Conservation (phyloP, 1,284 basidiomycete genomes). For the Vanrija pseudolonga region DNA sequence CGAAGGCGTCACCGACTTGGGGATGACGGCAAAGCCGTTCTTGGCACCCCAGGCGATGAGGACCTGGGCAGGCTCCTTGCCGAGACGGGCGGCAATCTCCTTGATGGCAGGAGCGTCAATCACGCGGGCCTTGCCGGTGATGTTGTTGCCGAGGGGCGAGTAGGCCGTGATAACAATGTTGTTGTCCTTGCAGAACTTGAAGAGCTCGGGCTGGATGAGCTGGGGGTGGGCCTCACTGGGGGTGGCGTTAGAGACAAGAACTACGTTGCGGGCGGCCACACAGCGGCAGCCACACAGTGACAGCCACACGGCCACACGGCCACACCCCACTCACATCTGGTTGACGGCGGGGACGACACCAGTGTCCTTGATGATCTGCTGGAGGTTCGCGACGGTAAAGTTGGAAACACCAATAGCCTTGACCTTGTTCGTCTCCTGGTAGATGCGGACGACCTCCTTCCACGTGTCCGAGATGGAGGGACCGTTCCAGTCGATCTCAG, state of each 20-base stretch:
- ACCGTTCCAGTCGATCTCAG: constrained; percentile 26
- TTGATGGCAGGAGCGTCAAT: constrained; percentile 54
- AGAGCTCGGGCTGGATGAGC: constrained; percentile 41
- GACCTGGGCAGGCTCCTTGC: constrained; percentile 63
- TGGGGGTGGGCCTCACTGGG: constrained; percentile 66
- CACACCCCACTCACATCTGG: constrained; percentile 55
- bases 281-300: too few relatives aligned
- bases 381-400: constrained; percentile 65
- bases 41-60: constrained; percentile 64
- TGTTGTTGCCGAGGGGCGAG: constrained; percentile 70
- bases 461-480: constrained; percentile 34
- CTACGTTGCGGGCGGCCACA: too few relatives aligned
- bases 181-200: constrained; percentile 56
- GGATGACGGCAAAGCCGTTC: constrained; percentile 55
- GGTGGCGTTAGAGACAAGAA: too few relatives aligned
- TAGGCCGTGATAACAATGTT: constrained; percentile 78
- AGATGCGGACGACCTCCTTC: constrained; percentile 46
- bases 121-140: constrained; percentile 32
- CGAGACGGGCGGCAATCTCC: constrained; percentile 59
- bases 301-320: too few relatives aligned
- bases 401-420: constrained; percentile 63
- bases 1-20: constrained; percentile 60
- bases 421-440: constrained; percentile 40
- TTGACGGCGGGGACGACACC: constrained; percentile 73
- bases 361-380: constrained; percentile 68